These are phyloP conservation scores for Saccharomycopsis microspora DNA, from an alignment of 805 yeast species.

Conservation along the genomic window DNA sequence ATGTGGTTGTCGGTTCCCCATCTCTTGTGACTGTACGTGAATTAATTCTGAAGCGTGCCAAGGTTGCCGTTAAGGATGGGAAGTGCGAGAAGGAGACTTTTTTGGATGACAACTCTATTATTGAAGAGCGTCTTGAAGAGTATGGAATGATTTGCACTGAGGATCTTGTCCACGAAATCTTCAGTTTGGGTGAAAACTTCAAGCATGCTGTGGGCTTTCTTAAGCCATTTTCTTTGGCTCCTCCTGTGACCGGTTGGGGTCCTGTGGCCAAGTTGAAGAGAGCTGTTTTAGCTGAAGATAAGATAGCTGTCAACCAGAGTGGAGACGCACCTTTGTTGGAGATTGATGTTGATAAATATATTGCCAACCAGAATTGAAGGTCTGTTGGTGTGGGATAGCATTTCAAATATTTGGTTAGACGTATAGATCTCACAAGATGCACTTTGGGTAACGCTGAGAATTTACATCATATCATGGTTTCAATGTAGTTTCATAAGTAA, in stretches of 20 bases:
- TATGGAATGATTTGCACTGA: conserved; percentile 69
- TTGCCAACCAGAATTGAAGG: conserved; percentile 47
- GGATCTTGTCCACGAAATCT: conserved; percentile 66
- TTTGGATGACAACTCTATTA: conserved; percentile 62
- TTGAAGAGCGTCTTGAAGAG: conserved; percentile 63
- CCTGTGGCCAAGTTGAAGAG: conserved; percentile 61
- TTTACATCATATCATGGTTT: too few relatives aligned
- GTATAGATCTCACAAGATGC: too few relatives aligned
- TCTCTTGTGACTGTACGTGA: conserved; percentile 63
- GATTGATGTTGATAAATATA: conserved; percentile 61
- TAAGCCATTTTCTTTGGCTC: conserved; percentile 56
- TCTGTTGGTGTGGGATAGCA: too few relatives aligned
- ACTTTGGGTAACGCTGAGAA: too few relatives aligned
- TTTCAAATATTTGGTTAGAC: too few relatives aligned
- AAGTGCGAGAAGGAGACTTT: conserved; percentile 30
- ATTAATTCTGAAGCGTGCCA: conserved; percentile 67
- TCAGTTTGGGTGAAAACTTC: conserved; percentile 52
- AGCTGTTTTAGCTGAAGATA: conserved; percentile 41
- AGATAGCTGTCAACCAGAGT: conserved; percentile 40
- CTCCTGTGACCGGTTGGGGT: conserved; percentile 66
- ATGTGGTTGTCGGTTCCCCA: conserved; percentile 63
- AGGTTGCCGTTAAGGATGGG: conserved; percentile 28
- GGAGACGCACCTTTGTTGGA: conserved; percentile 57
- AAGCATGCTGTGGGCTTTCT: conserved; percentile 49
- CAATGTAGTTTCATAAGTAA: too few relatives aligned